These are phyloP conservation scores for Microbotryum scabiosae DNA, from an alignment of 1,284 basidiomycete genomes.

Conservation along the genomic window DNA sequence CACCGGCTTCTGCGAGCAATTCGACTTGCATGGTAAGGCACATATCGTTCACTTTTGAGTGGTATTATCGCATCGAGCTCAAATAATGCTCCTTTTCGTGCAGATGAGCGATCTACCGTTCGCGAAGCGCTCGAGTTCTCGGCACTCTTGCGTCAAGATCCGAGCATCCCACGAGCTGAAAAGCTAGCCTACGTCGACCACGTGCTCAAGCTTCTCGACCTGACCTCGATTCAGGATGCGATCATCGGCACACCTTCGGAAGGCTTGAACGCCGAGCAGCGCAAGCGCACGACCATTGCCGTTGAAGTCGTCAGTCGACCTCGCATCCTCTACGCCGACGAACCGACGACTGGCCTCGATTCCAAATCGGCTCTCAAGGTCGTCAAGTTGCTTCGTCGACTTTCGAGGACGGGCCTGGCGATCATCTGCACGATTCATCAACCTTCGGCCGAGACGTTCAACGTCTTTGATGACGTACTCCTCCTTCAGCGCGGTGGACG, in stretches of 20 bases:
- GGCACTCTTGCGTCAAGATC: conserved; percentile 52
- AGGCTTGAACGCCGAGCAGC: conserved; percentile 48
- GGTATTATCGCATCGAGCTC: background rate
- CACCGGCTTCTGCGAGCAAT: conserved; percentile 43
- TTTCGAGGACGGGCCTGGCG: conserved; percentile 34
- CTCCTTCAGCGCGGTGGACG: conserved; percentile 42
- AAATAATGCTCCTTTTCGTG: conserved; percentile 21
- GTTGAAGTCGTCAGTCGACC: conserved; percentile 50
- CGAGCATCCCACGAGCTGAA: conserved; percentile 44
- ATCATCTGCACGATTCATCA: conserved; percentile 42
- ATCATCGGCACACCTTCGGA: conserved; percentile 46
- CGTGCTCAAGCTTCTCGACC: conserved; percentile 48
- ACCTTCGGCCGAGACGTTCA: conserved; percentile 45
- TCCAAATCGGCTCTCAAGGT: conserved; percentile 31
- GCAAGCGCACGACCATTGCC: conserved; percentile 54
- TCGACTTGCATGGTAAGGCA: conserved; percentile 29
- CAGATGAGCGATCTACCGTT: conserved; percentile 52
- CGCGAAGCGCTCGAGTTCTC: conserved; percentile 53
- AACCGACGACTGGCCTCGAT: conserved; percentile 27
- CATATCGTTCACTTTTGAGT: background rate
- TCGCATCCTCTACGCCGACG: conserved; percentile 41
- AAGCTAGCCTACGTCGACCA: conserved; percentile 49
- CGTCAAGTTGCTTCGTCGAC: conserved; percentile 35
- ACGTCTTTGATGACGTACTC: conserved; percentile 50
- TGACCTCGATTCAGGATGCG: conserved; percentile 47